Base-by-base conservation (phyloP, 176 grass and related monocot species). In the Oryza glumipatula region DNA sequence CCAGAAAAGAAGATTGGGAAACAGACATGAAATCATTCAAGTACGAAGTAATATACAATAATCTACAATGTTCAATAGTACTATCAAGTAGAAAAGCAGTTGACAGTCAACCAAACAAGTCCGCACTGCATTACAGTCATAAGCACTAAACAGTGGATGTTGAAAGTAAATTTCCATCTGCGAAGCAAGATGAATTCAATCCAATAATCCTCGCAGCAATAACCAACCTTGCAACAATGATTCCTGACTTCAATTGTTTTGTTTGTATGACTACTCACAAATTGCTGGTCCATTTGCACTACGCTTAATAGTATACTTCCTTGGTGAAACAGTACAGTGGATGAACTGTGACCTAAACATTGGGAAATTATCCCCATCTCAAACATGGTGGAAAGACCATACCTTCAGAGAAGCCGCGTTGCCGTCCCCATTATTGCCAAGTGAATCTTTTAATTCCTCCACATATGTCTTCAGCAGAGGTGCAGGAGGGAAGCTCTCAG, bases 391-490 rank as follows among this genome's bases (percentile, higher is more conserved):
- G 65, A 75, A 43, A 84, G 13, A 58, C 82, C 68, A 85, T 28
- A 92, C 92, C 88, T 85, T 81, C 73, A 24, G 44, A 46, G 39
- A 46, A 67, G 81, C 28, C 11, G 13, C 74, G 65, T 51, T 78
- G 23, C n/a, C 51, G 17, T 94, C 88, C 60, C 75, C 83, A 79
- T 89, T 91, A 83, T 84, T 88, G 47, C 86, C 79, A 63, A 90
- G 43, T 61, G 82, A 45, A 85, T 85, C 83, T 78, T 92, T 90
- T 64, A 80, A 68, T 22, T 94, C 89, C 65, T 86, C 83, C 65
- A 94, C 32, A 88, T 94, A 93, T 79, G 88, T 81, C 74, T 86
- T 94, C 63, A 97, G 68, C 46, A 97, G 72, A 90, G 85, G 56
- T 44, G 77, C 88, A 69, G 83, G 89, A 35, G 94, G 94, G 11